A percentile compares a stretch with the other conserved stretches of the same genome.
These are phyloP conservation scores for Dendrocalamus latiflorus DNA, from an alignment of 202 grass and related monocot species.

Conservation along the genomic window DNA sequence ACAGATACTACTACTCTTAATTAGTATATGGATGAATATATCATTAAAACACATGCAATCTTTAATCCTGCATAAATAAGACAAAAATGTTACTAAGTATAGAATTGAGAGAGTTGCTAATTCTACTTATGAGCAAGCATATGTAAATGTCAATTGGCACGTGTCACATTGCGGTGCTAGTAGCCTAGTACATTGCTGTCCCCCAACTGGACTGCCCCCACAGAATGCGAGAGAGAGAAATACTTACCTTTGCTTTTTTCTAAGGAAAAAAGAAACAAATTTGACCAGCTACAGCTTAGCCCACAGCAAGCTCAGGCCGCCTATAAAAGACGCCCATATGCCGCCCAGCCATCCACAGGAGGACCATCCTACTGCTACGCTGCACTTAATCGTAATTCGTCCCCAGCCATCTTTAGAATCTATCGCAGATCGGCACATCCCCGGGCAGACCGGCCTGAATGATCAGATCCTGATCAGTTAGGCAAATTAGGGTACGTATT, in stretches of 20 bases:
- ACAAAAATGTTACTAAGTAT: background rate
- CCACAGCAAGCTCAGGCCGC: background rate
- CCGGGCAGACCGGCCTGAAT: background rate
- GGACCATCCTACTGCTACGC: constrained; percentile 39
- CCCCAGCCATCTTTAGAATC: constrained; percentile 1
- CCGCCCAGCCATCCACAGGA: constrained; percentile 21
- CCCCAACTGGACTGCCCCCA: constrained; percentile 19
- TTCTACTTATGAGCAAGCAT: background rate
- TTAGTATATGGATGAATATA: background rate
- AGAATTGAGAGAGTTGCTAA: background rate
- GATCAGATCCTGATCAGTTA: constrained; percentile 6
- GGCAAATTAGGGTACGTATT: background rate
- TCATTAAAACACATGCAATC: background rate
- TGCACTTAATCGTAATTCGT: background rate
- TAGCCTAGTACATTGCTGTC: background rate
- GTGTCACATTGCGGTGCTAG: background rate
- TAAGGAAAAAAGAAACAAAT: constrained; percentile 35
- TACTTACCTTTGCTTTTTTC: background rate
- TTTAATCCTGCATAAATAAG: background rate
- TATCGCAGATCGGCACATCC: constrained; percentile 15
- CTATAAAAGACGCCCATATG: constrained; percentile 49
- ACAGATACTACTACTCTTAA: background rate
- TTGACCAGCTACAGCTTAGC: background rate
- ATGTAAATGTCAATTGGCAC: background rate
- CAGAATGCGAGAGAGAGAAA: background rate